These are phyloP conservation scores for Mycena sp. DNA, from an alignment of 1,284 basidiomycete species.

Conservation along the genomic window DNA sequence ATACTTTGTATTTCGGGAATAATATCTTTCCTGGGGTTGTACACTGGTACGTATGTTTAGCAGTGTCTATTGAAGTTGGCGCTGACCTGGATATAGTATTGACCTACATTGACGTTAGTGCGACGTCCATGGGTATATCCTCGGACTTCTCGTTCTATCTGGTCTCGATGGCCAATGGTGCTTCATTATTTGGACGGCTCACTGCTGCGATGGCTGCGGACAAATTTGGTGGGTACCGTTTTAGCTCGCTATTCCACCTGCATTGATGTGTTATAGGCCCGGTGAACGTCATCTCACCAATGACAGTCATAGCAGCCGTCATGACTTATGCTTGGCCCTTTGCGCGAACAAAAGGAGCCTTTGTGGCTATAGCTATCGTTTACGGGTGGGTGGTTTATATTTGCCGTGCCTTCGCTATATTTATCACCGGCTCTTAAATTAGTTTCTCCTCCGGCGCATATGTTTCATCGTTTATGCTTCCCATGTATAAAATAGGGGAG, in stretches of 20 bases:
- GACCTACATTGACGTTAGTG: conserved; percentile 59
- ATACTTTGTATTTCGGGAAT: conserved; percentile 55
- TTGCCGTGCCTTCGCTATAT: too few relatives aligned
- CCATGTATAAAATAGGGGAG: conserved; percentile 68
- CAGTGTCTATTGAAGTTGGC: neutral
- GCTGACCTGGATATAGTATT: conserved; percentile 43
- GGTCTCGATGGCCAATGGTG: conserved; percentile 58
- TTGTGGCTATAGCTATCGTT: conserved; percentile 55
- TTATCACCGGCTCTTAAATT: too few relatives aligned
- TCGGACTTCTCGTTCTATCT: conserved; percentile 60
- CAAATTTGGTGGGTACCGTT: conserved; percentile 44
- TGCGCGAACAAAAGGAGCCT: conserved; percentile 44
- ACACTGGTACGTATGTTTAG: conserved; percentile 55
- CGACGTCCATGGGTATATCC: conserved; percentile 49
- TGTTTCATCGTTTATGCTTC: conserved; percentile 61
- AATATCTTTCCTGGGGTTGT: conserved; percentile 65
- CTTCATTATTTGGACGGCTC: conserved; percentile 53
- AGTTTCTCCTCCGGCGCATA: conserved; percentile 62
- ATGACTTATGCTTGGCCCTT: conserved; percentile 64
- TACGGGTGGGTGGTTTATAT: too few relatives aligned
- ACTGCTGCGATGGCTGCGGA: conserved; percentile 51
- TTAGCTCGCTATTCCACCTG: neutral
- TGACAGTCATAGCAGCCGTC: conserved; percentile 53
- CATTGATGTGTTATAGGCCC: conserved; percentile 43
- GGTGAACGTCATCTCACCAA: conserved; percentile 59